These are phyloP conservation scores for Saccharomyces paradoxus DNA, from an alignment of 805 yeast genomes.

Conservation along the genomic window DNA sequence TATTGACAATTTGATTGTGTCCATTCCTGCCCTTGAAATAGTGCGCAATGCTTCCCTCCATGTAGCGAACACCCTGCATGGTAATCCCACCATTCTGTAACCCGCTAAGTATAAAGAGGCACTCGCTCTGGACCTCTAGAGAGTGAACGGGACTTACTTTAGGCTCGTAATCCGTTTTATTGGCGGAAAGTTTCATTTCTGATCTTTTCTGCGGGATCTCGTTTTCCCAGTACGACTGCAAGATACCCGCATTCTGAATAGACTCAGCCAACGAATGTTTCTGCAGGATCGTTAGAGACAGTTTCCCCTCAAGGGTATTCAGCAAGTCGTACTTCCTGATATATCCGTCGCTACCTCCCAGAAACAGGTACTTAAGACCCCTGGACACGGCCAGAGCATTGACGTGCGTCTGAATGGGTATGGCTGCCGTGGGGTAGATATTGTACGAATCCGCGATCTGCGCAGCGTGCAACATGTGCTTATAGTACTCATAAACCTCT, in stretches of 20 bases:
- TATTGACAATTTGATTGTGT: slow-evolving; percentile 72
- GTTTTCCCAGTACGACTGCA: slow-evolving; percentile 88
- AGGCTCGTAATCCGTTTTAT: slow-evolving; percentile 40
- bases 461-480: slow-evolving; percentile 37
- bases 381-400: slow-evolving; percentile 69
- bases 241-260: slow-evolving; percentile 74
- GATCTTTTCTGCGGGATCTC: slow-evolving; percentile 68
- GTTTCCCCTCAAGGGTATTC: slow-evolving; percentile 76
- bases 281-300: slow-evolving; percentile 84
- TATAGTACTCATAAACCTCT: slow-evolving; percentile 27
- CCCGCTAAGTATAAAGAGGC: slow-evolving; percentile 80
- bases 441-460: slow-evolving; percentile 50
- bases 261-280: slow-evolving; percentile 83
- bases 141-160: slow-evolving; percentile 79
- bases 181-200: slow-evolving; percentile 28
- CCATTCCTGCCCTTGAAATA: slow-evolving; percentile 46
- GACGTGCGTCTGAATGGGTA: slow-evolving; percentile 72
- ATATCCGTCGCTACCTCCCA: slow-evolving; percentile 95
- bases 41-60: slow-evolving; percentile 74
- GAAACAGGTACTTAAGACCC: slow-evolving; percentile 78
- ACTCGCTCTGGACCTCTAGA: slow-evolving; percentile 72
- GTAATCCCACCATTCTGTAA: slow-evolving; percentile 78
- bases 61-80: slow-evolving; percentile 71
- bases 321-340: slow-evolving; percentile 83
- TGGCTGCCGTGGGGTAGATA: slow-evolving; percentile 77